Conservation (phyloP, 169 alveolate species). For the Plasmodium gallinaceum region DNA sequence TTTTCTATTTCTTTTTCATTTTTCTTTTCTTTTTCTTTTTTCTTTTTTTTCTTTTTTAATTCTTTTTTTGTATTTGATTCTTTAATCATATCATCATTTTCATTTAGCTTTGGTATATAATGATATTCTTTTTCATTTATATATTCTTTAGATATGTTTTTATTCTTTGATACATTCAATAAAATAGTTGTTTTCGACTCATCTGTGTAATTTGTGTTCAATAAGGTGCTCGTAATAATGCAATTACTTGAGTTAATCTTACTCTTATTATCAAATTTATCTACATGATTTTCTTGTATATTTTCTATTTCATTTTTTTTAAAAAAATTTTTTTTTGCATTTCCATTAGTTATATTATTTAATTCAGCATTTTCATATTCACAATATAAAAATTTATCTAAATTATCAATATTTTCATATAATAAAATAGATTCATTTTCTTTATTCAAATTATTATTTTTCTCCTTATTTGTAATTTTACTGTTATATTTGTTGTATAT, state of each 20-base stretch:
- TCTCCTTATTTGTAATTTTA: neutral
- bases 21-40: conserved; percentile 13
- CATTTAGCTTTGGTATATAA: conserved; percentile 6
- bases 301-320: neutral
- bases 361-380: neutral
- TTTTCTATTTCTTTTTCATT: neutral
- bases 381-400: conserved; percentile 1
- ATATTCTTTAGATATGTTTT: conserved; percentile 22
- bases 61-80: neutral
- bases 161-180: conserved; percentile 29
- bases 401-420: conserved; percentile 13
- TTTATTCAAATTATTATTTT: conserved; percentile 2
- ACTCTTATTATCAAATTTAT: conserved; percentile 28
- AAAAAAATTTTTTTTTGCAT: no score
- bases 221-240: conserved; percentile 19
- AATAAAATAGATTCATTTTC: neutral
- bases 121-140: conserved; percentile 49
- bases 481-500: neutral
- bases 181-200: conserved; percentile 53
- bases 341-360: no score
- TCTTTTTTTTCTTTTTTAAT: neutral
- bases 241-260: conserved; percentile 18
- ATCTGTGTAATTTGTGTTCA: conserved; percentile 44
- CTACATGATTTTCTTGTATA: conserved; percentile 11
- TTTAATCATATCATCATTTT: conserved; percentile 7